Evolutionary conservation across 805 yeast species (phyloP), one percentile per base, ranked within the genome.

Genomic region (Candida oleophila): DNA sequence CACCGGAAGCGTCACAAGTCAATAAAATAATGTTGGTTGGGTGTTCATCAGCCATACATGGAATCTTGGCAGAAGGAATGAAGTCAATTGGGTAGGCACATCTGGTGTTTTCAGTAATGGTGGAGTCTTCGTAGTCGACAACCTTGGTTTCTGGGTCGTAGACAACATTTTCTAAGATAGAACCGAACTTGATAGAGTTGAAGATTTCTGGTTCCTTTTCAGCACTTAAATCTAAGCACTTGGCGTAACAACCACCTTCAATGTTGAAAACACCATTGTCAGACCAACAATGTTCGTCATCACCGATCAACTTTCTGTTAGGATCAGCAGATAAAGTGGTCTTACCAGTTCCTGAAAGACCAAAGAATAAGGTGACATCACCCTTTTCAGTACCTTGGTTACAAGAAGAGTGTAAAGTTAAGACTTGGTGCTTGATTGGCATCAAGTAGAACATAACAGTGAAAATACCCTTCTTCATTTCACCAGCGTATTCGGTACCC

Each of bases 251-350:
- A 56, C 99, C 99, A 71, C 99, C 99, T 77, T 92, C 99, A 62
- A 92, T 91, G 82, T 94, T 94, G 85, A 92, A 92, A 49, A 92
- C 97, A 75, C 99, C 99, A 57, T 87, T 77, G 71, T 92, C 96
- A 16, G 97, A 88, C 99, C 99, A 92, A 78, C 98, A 92, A 77
- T 92, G 99, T 76, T 92, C 99, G 68, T 92, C 99, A 69, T 92
- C 99, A 69, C 99, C 99, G 65, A 92, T 92, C 68, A 92, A 81
- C 67, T 80, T 73, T 71, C 99, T 86, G 73, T 89, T 77, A 49
- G 97, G 96, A 67, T 92, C 98, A 46, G 98, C 98, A 58, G 96
- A 87, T 59, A 92, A 76, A 15, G 99, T 92, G 56, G 99, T 92
- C 78, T 92, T 92, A 70, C 99, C 99, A 41, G 99, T 92, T 69